Evolutionary conservation across 441 rosid genomes (phyloP), one percentile per base, ranked within the genome.

Genomic region (Pelargonium myrrhifolium): DNA sequence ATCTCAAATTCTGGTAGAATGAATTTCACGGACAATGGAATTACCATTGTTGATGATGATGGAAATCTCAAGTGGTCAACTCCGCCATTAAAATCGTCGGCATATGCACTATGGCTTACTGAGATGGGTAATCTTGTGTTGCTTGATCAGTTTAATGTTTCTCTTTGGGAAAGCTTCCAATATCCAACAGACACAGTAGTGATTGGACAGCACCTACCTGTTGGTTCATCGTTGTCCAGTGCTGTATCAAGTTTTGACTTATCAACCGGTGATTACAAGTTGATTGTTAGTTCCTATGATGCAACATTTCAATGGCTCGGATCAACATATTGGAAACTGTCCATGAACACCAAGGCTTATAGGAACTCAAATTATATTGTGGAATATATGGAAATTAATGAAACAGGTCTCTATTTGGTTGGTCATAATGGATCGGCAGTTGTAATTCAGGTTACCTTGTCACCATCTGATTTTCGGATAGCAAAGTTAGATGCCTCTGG

Each of bases 141-240:
- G 10, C 85, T 88, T 3, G 92, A 87, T 79, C 80, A 63, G 6
- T 71, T 65, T 18, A 92, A 89, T 69, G 69, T 0, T 65, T 83
- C 92, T 51, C 74, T 92, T 7, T 92, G 98, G 98, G 90, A 92
- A 69, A 92, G 93, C 74, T 92, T 92, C 71, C 55, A 74, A 0
- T 2, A 79, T 56, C 98, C 98, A 0, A 88, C 92, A 0, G 96
- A 92, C 74, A 83, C 96, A 0, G 78, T 92, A 53, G 89, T 88
- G 31, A 68, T 82, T 2, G 96, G 96, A 71, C 98, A 92, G 66
- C 74, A 14, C 15, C 79, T 92, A 1, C 74, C 65, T 0, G 35
- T 71, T 8, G 86, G 88, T 39, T 66, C 65, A 37, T 68, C 65
- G 40, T 71, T 90, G 68, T 76, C 82, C 0, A 81, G 82, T 74